Conservation (phyloP, 768 basidiomycete genomes). For the Boletus sp. region DNA sequence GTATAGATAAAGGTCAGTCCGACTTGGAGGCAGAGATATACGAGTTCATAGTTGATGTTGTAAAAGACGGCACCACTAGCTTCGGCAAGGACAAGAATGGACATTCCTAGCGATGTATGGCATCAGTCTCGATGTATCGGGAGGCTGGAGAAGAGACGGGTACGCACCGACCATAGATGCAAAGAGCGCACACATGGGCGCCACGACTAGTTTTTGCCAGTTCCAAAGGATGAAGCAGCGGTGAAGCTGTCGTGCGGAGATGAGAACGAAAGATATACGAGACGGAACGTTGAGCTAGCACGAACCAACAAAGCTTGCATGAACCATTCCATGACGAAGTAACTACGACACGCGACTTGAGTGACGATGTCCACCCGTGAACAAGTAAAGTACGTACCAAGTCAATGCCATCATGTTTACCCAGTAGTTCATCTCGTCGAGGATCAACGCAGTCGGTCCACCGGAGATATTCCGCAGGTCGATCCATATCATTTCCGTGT, state of each 20-base stretch:
- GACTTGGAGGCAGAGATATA: conserved; percentile 31
- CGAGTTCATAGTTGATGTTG: conserved; percentile 18
- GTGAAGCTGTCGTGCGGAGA: conserved; percentile 4
- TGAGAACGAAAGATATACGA: neutral
- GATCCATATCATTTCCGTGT: conserved; percentile 33
- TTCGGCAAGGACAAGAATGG: conserved; percentile 14
- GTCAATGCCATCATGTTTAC: conserved; percentile 22
- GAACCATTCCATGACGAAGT: conserved; percentile 30
- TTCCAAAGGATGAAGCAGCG: conserved; percentile 19
- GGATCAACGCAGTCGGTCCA: conserved; percentile 14
- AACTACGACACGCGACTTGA: conserved; percentile 8
- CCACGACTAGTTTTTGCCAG: conserved; percentile 10
- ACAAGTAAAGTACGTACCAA: conserved; percentile 10
- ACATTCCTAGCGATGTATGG: conserved; percentile 4
- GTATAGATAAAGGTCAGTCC: conserved; percentile 32
- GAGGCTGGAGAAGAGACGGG: neutral
- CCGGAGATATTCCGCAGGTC: conserved; percentile 22
- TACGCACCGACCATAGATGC: conserved; percentile 14
- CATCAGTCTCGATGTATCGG: neutral
- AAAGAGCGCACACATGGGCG: conserved; percentile 14
- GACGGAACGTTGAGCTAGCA: neutral
- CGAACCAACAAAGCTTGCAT: conserved; percentile 25
- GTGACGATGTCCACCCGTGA: neutral
- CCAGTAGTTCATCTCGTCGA: conserved; percentile 9
- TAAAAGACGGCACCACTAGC: conserved; percentile 14